Evolutionary conservation across 2,329 filamentous ascomycete genomes (phyloP), one percentile per base, ranked within the genome.

Genomic region (Talaromyces sp.): DNA sequence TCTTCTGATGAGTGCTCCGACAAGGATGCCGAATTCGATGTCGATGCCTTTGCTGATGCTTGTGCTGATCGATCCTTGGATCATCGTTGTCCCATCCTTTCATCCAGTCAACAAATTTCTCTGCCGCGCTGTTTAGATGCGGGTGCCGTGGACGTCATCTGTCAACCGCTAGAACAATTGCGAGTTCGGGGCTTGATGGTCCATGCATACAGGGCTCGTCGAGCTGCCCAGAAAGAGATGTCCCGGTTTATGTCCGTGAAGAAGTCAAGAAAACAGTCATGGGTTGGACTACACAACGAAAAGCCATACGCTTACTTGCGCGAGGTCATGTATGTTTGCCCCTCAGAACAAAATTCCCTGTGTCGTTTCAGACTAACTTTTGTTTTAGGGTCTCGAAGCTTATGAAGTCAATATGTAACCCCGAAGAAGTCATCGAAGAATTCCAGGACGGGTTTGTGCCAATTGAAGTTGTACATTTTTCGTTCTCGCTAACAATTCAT

Each of bases 221-320:
- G 90, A 73, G 87, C 92, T 67, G 88, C 89, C 24, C 81, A 84
- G 35, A 86, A 85, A 68, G 89, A 92, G 68, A 87, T 91, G 69
- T 83, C 88, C 61, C 85, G 86, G 19, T 83, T 92, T 63, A 72
- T 92, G 60, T 88, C 89, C 62, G 80, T 88, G 61, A 88, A 88
- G 69, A 86, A 88, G 66, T 86, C 88, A 51, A 84, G 92, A 59
- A 95, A 95, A 74, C 85, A 91, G 57, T 96, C 92, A 0, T 96
- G 92, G 92, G 91, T 96, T 48, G 92, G 92, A 27, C 83, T 95
- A 11, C 85, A 90, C 69, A 90, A 93, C 66, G 85, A 91, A 67
- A 89, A 92, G 71, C 91, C 92, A 1, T 96, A 92, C 76, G 88
- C 91, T 17, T 96, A 96, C 75, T 78, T 97, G 58, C 84, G 92